These are phyloP conservation scores for Ophiostoma ulmi DNA, from an alignment of 2,329 filamentous ascomycete species.

Conservation along the genomic window DNA sequence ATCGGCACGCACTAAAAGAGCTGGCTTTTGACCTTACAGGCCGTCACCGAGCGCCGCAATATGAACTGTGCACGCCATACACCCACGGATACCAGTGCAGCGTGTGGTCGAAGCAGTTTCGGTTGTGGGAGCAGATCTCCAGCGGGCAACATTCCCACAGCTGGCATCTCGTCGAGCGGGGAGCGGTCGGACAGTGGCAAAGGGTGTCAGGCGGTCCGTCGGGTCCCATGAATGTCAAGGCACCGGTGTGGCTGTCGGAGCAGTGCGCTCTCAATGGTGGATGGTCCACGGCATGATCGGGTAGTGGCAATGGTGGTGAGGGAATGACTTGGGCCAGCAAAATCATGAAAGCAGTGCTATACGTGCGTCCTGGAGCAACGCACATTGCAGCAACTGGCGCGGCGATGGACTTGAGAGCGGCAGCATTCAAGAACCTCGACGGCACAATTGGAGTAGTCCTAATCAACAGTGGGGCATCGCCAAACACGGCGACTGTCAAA, in stretches of 20 bases:
- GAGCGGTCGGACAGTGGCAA: no score
- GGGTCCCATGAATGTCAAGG: constrained; percentile 39
- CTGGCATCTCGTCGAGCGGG: no score
- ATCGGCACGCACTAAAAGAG: no score
- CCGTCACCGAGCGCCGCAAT: no score
- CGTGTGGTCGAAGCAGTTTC: no score
- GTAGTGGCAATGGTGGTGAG: not conserved
- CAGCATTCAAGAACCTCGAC: not conserved
- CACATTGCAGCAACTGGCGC: not conserved
- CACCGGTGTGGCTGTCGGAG: constrained; percentile 50
- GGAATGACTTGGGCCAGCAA: not conserved
- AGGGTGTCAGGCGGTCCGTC: constrained; percentile 30
- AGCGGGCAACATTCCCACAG: no score
- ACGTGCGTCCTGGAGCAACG: not conserved
- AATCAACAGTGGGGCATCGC: not conserved
- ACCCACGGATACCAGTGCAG: no score
- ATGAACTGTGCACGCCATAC: no score
- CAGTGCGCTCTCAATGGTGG: constrained; percentile 43
- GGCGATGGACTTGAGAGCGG: not conserved
- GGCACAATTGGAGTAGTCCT: not conserved
- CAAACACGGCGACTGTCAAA: not conserved
- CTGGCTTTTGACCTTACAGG: no score
- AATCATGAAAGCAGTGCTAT: constrained; percentile 43
- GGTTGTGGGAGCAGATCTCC: no score
- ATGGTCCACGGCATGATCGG: constrained; percentile 36